phyloP scores from a whole-genome alignment of 2,329 filamentous ascomycete species.

The Calonectria henricotiae region DNA sequence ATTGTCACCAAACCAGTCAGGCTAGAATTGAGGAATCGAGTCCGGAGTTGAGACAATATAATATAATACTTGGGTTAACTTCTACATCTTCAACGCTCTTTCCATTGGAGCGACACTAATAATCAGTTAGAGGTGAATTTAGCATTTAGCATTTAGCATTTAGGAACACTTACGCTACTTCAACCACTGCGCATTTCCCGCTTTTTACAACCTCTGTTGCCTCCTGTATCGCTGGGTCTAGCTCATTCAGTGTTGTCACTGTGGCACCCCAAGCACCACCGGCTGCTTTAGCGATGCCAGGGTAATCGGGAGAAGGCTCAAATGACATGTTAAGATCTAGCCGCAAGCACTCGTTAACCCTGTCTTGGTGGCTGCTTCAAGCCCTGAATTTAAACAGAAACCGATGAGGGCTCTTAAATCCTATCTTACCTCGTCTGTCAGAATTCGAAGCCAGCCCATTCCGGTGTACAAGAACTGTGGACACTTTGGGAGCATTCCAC shows the following conservation, averaged over 20 bases:
- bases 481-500: background rate
- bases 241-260: background rate
- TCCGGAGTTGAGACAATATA: no score
- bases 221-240: background rate
- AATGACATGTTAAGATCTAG: conserved; percentile 1
- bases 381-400: no score
- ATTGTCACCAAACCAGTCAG: no score
- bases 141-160: background rate
- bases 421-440: background rate
- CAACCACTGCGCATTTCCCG: background rate
- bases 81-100: background rate
- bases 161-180: background rate
- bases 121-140: background rate
- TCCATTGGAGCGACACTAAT: conserved; percentile 1
- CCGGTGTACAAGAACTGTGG: background rate
- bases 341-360: background rate
- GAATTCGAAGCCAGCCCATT: background rate
- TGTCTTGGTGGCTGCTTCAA: background rate
- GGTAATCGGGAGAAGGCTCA: background rate
- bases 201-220: background rate
- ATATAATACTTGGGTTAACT: no score
- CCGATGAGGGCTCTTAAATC: no score
- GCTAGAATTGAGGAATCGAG: no score
- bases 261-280: background rate
- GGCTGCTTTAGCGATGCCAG: background rate